phyloP scores from a whole-genome alignment of 75 land plant genomes.

The Gnetum montanum region DNA sequence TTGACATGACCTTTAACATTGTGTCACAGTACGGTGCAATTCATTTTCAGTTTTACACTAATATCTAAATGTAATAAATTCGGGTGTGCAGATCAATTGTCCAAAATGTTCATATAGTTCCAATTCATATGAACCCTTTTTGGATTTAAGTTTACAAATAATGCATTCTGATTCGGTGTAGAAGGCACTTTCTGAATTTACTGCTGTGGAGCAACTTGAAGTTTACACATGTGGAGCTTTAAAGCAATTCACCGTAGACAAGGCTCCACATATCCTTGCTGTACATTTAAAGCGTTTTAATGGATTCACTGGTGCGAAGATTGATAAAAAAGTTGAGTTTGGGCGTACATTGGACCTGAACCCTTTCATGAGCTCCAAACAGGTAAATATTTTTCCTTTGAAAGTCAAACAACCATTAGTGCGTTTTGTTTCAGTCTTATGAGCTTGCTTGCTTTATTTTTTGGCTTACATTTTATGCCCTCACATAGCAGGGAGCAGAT shows the following conservation, averaged over 20 bases:
- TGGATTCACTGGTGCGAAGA: slow-evolving; percentile 57
- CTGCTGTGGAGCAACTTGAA: slow-evolving; percentile 70
- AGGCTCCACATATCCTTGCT: slow-evolving; percentile 74
- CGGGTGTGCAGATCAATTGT: slow-evolving; percentile 66
- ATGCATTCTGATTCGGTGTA: slow-evolving; percentile 61
- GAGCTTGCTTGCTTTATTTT: too few species aligned
- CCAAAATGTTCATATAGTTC: slow-evolving; percentile 67
- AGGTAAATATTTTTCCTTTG: slow-evolving; percentile 41
- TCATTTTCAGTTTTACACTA: too few species aligned
- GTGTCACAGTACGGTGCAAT: too few species aligned
- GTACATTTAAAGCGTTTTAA: slow-evolving; percentile 86
- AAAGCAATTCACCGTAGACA: slow-evolving; percentile 80
- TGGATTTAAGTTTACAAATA: slow-evolving; percentile 89
- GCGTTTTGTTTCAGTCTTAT: too few species aligned
- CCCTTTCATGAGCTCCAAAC: slow-evolving; percentile 71
- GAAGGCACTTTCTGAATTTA: slow-evolving; percentile 77
- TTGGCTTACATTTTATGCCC: too few species aligned
- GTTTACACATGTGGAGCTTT: slow-evolving; percentile 73
- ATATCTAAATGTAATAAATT: too few species aligned
- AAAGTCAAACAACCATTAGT: too few species aligned
- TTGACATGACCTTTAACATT: too few species aligned
- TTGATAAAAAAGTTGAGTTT: slow-evolving; percentile 64
- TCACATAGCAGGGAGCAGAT: slow-evolving; percentile 65
- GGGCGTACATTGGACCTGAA: slow-evolving; percentile 58
- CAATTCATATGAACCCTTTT: slow-evolving; percentile 76